Base-by-base conservation (phyloP, 768 basidiomycete genomes). In the Macrocybe gigantea region DNA sequence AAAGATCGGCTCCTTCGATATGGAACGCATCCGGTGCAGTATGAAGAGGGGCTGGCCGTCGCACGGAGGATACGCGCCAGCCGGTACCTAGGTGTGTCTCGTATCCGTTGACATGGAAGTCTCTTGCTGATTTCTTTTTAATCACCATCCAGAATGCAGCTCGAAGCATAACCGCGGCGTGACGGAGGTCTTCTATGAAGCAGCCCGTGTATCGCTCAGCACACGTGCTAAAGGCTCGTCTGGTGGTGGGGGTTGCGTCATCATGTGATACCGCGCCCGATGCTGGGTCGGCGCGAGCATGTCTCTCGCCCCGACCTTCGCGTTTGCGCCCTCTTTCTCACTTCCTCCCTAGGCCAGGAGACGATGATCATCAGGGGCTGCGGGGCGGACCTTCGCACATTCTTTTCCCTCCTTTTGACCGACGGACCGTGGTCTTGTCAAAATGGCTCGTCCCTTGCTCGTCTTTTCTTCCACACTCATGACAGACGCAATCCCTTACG, bases 111-210 rank as follows among this genome's bases (percentile, higher is more conserved):
- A 15, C 34, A 43, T 22, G 22, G 22, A 22, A 22, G 22, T 22
- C 41, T 29, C 34, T 38, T 36, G n/a, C 11, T 37, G 8, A 12
- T 38, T 38, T 8, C 29, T 38, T 42, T 43, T 6, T 40, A 38
- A 30, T 40, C 33, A 32, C 49, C 34, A 33, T 11, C 37, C 31
- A 96, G 94, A 98, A 73, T 97, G 95, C 62, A 95, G 93, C 53
- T 93, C 95, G 6, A 97, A 97, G 65, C 93, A 95, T 60, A 94
- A 96, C 56, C 81, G 95, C 41, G 95, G 95, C 4, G 93, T 98
- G 8, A 75, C 80, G 30, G 94, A 98, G 62, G 93, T 94, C 7
- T 93, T 98, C 59, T 79, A 88, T 55, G 95, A 97, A 62, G 88
- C 89, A 5, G 91, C 90, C 0, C 81, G 90, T 2, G 89, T 92